Evolutionary conservation across 1,139 yeast species (phyloP).

Genomic region (Suhomyces coccinellae): DNA sequence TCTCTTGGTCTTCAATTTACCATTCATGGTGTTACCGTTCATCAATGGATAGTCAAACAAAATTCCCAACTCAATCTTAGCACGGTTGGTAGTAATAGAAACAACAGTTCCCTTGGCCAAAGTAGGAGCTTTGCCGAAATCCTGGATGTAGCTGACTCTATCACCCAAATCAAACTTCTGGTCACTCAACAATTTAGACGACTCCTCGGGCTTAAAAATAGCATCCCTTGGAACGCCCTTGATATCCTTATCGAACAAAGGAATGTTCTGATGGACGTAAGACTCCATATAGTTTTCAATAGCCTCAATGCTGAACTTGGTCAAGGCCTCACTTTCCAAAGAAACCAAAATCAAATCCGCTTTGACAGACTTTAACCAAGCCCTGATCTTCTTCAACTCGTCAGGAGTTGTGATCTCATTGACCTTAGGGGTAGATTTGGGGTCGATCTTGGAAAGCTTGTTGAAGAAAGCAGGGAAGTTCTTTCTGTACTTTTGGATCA

Average conservation of each 20-base stretch:
- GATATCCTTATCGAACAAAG: slow-evolving; percentile 54
- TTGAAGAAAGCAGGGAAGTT: slow-evolving; percentile 64
- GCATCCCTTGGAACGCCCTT: slow-evolving; percentile 88
- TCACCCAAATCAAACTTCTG: slow-evolving; percentile 88
- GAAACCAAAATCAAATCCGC: slow-evolving; percentile 62
- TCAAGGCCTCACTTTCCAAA: slow-evolving; percentile 76
- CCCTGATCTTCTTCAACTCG: slow-evolving; percentile 44
- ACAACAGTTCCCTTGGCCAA: slow-evolving; percentile 91
- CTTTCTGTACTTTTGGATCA: slow-evolving; percentile 60
- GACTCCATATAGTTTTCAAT: slow-evolving; percentile 66
- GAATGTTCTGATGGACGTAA: slow-evolving; percentile 43
- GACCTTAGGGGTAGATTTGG: slow-evolving; percentile 31
- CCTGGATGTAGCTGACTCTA: slow-evolving; percentile 81
- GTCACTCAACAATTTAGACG: slow-evolving; percentile 68
- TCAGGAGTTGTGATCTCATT: slow-evolving; percentile 26
- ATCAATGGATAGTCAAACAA: slow-evolving; percentile 81
- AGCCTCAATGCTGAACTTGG: slow-evolving; percentile 61
- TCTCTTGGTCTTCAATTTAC: slow-evolving; percentile 72
- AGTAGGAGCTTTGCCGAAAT: slow-evolving; percentile 86
- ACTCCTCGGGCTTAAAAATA: slow-evolving; percentile 70
- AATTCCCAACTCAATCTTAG: slow-evolving; percentile 62
- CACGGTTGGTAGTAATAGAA: slow-evolving; percentile 67
- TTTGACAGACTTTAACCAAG: slow-evolving; percentile 62
- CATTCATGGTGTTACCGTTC: slow-evolving; percentile 80
- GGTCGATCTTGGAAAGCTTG: slow-evolving; percentile 30